These are phyloP conservation scores for Rutstroemia sydowiana DNA, from an alignment of 2,329 filamentous ascomycete genomes.

Conservation along the genomic window DNA sequence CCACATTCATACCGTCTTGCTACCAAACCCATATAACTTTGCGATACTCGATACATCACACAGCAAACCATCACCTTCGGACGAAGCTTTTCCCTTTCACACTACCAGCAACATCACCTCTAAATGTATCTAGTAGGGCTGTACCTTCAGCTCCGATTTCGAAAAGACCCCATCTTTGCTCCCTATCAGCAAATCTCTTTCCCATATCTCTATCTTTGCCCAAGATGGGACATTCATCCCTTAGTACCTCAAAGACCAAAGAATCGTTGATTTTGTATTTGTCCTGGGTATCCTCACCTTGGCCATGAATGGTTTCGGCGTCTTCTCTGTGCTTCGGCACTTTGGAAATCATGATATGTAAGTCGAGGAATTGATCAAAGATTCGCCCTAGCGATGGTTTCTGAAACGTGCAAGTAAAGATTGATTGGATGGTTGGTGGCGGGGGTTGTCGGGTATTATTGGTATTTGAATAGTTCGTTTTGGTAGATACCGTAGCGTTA, in stretches of 20 bases:
- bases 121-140: conserved; percentile 36
- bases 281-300: conserved; percentile 1
- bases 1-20: neutral
- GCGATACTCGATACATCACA: neutral
- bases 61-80: neutral
- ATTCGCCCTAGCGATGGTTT: conserved; percentile 39
- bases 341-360: conserved; percentile 45
- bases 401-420: conserved; percentile 18
- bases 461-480: neutral
- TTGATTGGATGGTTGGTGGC: conserved; percentile 8
- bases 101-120: conserved; percentile 3
- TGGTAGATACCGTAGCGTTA: conserved; percentile 38
- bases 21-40: neutral
- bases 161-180: conserved; percentile 48
- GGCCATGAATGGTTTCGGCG: conserved; percentile 31
- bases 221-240: conserved; percentile 23
- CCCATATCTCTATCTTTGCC: neutral
- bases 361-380: conserved; percentile 46
- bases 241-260: conserved; percentile 26
- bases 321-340: conserved; percentile 37
- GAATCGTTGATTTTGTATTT: conserved; percentile 2
- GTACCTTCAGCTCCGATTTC: conserved; percentile 33
- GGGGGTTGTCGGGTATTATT: neutral
- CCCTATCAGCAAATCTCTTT: conserved; percentile 33
- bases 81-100: too few species aligned